Percentiles rank a stretch among this genome's conserved stretches.
These are phyloP conservation scores for Salvia hispanica DNA, from an alignment of 257 asterid genomes.

Conservation along the genomic window DNA sequence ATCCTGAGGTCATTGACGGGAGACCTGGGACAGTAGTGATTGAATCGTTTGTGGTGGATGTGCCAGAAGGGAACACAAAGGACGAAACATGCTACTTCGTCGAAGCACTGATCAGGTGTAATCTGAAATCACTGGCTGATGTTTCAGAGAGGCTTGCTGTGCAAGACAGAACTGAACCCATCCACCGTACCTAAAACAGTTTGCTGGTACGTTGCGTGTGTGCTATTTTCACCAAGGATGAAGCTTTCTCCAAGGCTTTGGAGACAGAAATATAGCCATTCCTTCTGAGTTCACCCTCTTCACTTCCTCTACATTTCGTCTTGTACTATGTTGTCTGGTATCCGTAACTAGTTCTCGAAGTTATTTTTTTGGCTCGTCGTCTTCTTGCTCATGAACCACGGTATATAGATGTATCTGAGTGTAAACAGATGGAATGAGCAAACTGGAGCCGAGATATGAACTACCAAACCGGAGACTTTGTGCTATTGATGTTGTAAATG, in stretches of 20 bases:
- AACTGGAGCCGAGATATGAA: no score
- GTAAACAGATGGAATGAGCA: no score
- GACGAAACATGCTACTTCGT: conserved; percentile 63
- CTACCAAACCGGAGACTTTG: no score
- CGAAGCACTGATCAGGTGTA: conserved; percentile 61
- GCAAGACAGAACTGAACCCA: conserved; percentile 51
- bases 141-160: conserved; percentile 60
- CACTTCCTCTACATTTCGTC: not conserved
- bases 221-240: conserved; percentile 49
- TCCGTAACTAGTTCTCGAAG: conserved; percentile 9
- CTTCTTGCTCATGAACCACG: no score
- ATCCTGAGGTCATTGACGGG: conserved; percentile 60
- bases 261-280: conserved; percentile 36
- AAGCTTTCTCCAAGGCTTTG: conserved; percentile 49
- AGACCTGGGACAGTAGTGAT: conserved; percentile 54
- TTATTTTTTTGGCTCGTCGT: not conserved
- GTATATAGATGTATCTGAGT: no score
- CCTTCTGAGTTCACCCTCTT: conserved; percentile 14
- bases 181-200: conserved; percentile 16
- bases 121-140: conserved; percentile 58
- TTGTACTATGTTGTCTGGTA: conserved; percentile 24
- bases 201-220: not conserved
- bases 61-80: conserved; percentile 62
- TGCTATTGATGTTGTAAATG: no score
- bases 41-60: conserved; percentile 63